These are phyloP conservation scores for Plenodomus lindquistii DNA, from an alignment of 2,329 filamentous ascomycete genomes.

Conservation along the genomic window DNA sequence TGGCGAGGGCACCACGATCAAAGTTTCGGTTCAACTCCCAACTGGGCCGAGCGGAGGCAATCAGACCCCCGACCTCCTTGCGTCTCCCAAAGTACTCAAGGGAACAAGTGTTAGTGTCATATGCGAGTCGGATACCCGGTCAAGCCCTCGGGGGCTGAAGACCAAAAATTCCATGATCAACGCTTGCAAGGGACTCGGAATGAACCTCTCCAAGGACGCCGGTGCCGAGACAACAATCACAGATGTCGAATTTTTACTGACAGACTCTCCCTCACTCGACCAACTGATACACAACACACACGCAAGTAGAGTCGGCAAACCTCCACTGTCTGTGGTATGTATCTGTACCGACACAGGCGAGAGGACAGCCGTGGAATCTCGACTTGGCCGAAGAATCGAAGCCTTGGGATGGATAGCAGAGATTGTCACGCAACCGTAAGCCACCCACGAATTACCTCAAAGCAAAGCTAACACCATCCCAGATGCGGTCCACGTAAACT, in stretches of 20 bases:
- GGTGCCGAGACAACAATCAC: conserved; percentile 13
- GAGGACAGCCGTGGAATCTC: conserved; percentile 26
- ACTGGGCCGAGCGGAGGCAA: conserved; percentile 13
- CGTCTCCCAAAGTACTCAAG: conserved; percentile 21
- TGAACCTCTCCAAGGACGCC: conserved; percentile 19
- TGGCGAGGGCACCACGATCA: conserved; percentile 32
- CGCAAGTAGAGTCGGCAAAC: conserved; percentile 15
- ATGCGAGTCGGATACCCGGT: conserved; percentile 23
- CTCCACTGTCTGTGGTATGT: conserved; percentile 29
- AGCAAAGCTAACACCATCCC: background rate
- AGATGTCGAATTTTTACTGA: conserved; percentile 29
- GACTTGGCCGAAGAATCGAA: conserved; percentile 25
- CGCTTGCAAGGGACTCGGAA: conserved; percentile 28
- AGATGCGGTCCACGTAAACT: conserved; percentile 36
- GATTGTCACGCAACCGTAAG: conserved; percentile 34
- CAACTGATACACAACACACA: conserved; percentile 19
- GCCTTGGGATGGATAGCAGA: conserved; percentile 31
- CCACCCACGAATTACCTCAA: background rate
- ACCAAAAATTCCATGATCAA: conserved; percentile 30
- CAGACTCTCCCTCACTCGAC: conserved; percentile 30
- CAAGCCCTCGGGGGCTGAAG: conserved; percentile 27
- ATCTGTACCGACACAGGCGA: conserved; percentile 34
- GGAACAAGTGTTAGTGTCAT: conserved; percentile 25
- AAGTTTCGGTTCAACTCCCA: conserved; percentile 28
- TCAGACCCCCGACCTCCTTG: conserved; percentile 14